Evolutionary conservation across 192 early-diverging fungal species (phyloP).

Genomic region (Piromyces finnis): DNA sequence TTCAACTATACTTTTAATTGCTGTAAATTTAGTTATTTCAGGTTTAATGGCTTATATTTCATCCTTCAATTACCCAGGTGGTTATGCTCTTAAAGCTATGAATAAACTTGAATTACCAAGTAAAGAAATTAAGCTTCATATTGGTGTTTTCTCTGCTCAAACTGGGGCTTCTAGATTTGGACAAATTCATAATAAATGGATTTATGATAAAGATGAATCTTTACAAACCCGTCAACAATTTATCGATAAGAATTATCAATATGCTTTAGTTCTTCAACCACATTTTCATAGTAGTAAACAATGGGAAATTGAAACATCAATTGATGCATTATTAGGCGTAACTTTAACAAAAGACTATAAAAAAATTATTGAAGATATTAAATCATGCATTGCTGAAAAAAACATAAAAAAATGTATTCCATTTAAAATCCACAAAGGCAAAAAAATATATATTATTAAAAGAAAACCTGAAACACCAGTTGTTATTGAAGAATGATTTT

Average conservation of each 20-base stretch:
- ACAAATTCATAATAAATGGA: slow-evolving; percentile 9
- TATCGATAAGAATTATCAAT: background rate
- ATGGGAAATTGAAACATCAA: background rate
- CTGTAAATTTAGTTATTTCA: background rate
- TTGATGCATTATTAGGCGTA: background rate
- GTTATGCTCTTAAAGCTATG: slow-evolving; percentile 44
- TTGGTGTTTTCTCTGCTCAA: slow-evolving; percentile 60
- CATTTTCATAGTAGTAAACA: background rate
- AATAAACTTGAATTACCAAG: slow-evolving; percentile 19
- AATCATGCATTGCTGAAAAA: background rate
- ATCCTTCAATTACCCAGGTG: slow-evolving; percentile 77
- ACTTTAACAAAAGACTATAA: background rate
- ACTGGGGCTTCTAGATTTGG: slow-evolving; percentile 71
- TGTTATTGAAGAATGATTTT: too few species aligned
- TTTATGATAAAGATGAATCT: background rate
- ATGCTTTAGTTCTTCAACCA: background rate
- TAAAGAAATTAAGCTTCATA: slow-evolving; percentile 23
- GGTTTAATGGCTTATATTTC: slow-evolving; percentile 23
- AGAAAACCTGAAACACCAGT: background rate
- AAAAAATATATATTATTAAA: background rate
- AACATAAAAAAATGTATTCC: background rate
- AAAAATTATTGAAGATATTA: background rate
- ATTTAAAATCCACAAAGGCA: background rate
- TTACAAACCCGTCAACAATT: background rate
- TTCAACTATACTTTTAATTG: background rate